Evolutionary conservation across 1,139 yeast species (phyloP).

Genomic region (Sugiyamaella sp.): DNA sequence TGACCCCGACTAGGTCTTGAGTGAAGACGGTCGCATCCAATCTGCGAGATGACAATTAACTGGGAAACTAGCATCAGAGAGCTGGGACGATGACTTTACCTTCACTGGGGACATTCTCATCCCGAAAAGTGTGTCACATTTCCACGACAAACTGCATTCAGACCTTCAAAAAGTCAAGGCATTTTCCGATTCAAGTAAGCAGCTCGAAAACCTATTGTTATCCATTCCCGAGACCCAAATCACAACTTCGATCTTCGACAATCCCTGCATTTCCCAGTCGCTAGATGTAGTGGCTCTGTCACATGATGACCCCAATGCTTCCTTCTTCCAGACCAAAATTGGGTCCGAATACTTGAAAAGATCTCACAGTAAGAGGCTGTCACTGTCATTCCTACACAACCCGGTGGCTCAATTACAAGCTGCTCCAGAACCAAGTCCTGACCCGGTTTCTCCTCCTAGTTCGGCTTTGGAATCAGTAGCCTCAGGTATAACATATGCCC

Average conservation of each 20-base stretch:
- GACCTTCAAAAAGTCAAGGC: constrained; percentile 29
- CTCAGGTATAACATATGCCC: too few species aligned
- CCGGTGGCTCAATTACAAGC: neutral
- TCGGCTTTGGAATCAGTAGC: too few species aligned
- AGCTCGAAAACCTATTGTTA: constrained; percentile 28
- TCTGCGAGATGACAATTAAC: too few species aligned
- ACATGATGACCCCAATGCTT: constrained; percentile 29
- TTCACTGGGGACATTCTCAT: constrained; percentile 29
- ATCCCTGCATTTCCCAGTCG: constrained; percentile 25
- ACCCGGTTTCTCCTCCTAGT: too few species aligned
- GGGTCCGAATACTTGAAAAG: constrained; percentile 25
- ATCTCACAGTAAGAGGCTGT: constrained; percentile 14
- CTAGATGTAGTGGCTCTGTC: constrained; percentile 32
- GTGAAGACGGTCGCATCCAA: too few species aligned
- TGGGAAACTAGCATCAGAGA: constrained; percentile 28
- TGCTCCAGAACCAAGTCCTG: too few species aligned
- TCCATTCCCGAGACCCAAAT: constrained; percentile 25
- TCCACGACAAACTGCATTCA: constrained; percentile 24
- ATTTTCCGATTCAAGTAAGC: constrained; percentile 27
- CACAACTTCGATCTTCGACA: constrained; percentile 16
- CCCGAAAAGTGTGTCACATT: constrained; percentile 20
- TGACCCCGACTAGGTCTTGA: too few species aligned
- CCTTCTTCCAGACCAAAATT: constrained; percentile 27
- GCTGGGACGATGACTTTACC: constrained; percentile 35
- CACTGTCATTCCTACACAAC: constrained; percentile 8